Evolutionary conservation across 805 yeast genomes (phyloP), one percentile per base, ranked within the genome.

Genomic region (Candida vaughaniae): DNA sequence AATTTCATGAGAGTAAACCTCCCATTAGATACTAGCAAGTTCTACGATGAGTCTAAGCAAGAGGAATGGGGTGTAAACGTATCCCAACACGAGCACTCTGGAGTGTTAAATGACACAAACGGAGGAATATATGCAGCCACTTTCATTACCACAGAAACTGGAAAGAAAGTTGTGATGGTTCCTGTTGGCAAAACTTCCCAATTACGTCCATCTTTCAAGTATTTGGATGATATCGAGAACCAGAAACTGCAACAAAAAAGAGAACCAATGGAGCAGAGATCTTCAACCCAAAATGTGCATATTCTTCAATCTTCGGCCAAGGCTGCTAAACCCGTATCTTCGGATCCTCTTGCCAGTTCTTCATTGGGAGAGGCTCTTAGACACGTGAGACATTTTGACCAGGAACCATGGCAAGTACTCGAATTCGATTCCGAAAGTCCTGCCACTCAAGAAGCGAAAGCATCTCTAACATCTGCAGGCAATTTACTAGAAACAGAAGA

Each of bases 131-230:
- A 65, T 36, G 69, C 56, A 5, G 71, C 58, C 7, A 52, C 55
- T 33, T 48, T 66, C 5, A 42, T 55, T 6, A 36, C 25, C 11
- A 47, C 36, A 5, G 55, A 43, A 6, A 56, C 51, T 9, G 41
- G 38, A 6, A 45, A 41, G 19, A 78, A 73, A 48, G 51, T 88
- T 6, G 78, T 85, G 33, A 57, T 91, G 42, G 60, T 77, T 1
- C 85, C 91, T 1, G 68, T 90, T 1, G 74, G 77, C 23, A 71
- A 78, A 15, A 77, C 85, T 0, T 77, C 83, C 0, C 97, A 91
- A 58, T 58, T 93, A 42, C 73, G 96, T 47, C 93, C 97, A 2
- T 75, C 76, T 49, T 87, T 93, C 62, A 75, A 73, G 46, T 86
- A 90, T 54, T 78, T 89, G 29, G 95, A 89, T 55, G 79, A 73